Conservation (phyloP, 352 stramenopile genomes). For the Pythium brachiatum region DNA sequence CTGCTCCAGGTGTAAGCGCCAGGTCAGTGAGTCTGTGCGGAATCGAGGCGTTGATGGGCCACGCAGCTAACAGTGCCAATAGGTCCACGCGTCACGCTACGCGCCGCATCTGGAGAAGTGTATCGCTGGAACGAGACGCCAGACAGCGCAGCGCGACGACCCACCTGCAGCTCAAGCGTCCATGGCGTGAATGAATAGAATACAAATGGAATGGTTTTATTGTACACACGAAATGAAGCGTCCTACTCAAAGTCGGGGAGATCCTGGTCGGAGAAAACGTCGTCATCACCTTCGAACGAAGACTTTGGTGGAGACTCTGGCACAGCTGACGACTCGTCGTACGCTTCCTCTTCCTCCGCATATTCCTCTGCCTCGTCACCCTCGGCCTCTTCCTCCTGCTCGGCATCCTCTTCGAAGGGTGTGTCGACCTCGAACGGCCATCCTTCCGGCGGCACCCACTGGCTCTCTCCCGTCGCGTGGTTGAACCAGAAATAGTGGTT, state of each 20-base stretch:
- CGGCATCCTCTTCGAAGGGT: slow-evolving; percentile 47
- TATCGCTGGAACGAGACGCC: slow-evolving; percentile 50
- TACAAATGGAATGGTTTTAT: neutral
- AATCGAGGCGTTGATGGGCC: neutral
- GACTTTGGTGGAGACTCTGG: slow-evolving; percentile 27
- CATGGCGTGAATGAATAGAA: neutral
- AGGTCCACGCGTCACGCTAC: slow-evolving; percentile 71
- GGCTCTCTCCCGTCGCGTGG: slow-evolving; percentile 70
- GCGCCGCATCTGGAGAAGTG: slow-evolving; percentile 76
- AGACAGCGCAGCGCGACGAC: slow-evolving; percentile 25
- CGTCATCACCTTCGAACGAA: slow-evolving; percentile 57
- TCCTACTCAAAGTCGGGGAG: slow-evolving; percentile 32
- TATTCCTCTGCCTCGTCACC: slow-evolving; percentile 13
- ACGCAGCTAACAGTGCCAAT: neutral
- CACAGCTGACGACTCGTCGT: neutral
- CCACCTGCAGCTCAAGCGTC: neutral
- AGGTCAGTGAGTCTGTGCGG: slow-evolving; percentile 26
- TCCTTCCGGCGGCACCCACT: slow-evolving; percentile 71
- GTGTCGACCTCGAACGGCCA: slow-evolving; percentile 75
- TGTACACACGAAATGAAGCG: neutral
- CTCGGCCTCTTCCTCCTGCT: slow-evolving; percentile 18
- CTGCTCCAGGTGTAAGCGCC: slow-evolving; percentile 61
- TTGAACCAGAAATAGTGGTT: slow-evolving; percentile 92
- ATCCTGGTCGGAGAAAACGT: slow-evolving; percentile 44
- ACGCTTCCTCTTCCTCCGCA: slow-evolving; percentile 15